phyloP scores from a whole-genome alignment of 129 eudicot species.

The Gnaphalium uliginosum region DNA sequence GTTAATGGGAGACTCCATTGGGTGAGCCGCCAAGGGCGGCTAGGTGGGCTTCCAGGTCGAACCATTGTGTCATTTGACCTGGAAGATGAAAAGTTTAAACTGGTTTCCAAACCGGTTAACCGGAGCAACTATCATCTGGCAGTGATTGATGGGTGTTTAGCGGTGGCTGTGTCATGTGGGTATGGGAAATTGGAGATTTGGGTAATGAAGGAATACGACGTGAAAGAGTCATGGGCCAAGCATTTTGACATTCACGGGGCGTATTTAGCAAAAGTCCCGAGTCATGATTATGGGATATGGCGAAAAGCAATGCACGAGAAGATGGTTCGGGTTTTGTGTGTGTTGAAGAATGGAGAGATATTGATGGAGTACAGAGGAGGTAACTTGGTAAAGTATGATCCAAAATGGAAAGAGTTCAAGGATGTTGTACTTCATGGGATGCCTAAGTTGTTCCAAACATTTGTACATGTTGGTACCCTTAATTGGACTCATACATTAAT shows the following conservation, averaged over 20 bases:
- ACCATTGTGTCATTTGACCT: conserved; percentile 53
- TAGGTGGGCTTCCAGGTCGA: conserved; percentile 40
- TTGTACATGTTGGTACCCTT: conserved; percentile 55
- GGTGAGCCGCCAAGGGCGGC: conserved; percentile 38
- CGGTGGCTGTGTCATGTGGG: conserved; percentile 40
- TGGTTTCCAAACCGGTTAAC: conserved; percentile 42
- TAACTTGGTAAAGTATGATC: conserved; percentile 52
- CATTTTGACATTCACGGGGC: conserved; percentile 41
- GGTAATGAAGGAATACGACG: conserved; percentile 51
- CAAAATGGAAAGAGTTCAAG: conserved; percentile 40
- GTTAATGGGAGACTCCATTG: conserved; percentile 58
- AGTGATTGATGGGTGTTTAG: conserved; percentile 44
- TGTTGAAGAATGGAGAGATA: conserved; percentile 52
- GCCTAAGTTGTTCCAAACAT: conserved; percentile 55
- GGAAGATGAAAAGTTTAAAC: conserved; percentile 48
- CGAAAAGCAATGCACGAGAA: conserved; percentile 34
- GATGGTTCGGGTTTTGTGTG: conserved; percentile 42
- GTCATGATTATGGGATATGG: conserved; percentile 38
- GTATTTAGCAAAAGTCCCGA: conserved; percentile 32
- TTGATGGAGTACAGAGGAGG: conserved; percentile 57
- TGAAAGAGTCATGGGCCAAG: conserved; percentile 55
- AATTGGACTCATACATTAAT: conserved; percentile 47
- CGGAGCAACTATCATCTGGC: conserved; percentile 43
- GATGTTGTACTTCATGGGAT: conserved; percentile 50
- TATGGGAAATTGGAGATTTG: conserved; percentile 51